Percentiles rank a stretch among this genome's conserved stretches.
Conservation (phyloP, 805 yeast species). For the Isabelozyma pseudorhagii region DNA sequence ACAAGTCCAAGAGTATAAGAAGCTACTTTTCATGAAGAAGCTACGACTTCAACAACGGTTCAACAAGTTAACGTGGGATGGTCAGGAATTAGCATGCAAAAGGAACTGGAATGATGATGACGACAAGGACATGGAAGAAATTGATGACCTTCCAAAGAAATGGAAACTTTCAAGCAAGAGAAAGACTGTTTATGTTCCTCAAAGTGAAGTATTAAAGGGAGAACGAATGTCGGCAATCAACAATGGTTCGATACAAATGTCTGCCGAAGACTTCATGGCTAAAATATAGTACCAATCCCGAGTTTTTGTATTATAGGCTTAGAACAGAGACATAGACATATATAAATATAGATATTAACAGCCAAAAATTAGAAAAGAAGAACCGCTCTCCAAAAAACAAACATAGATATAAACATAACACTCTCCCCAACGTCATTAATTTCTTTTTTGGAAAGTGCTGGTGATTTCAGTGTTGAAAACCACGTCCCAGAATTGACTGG, state of each 20-base stretch:
- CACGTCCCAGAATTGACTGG: conserved; percentile 89
- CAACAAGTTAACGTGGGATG: background rate
- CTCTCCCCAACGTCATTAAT: background rate
- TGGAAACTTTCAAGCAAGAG: background rate
- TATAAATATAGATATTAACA: background rate
- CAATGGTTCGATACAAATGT: background rate
- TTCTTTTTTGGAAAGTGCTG: conserved; percentile 43
- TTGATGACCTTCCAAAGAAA: background rate
- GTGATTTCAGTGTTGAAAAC: conserved; percentile 81
- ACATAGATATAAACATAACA: background rate
- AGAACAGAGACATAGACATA: background rate
- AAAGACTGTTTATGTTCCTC: background rate
- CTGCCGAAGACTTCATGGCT: background rate
- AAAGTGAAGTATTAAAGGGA: background rate
- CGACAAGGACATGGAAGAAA: background rate
- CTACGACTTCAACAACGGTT: conserved; percentile 1
- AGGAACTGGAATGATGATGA: background rate
- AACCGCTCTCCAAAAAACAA: background rate
- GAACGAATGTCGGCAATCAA: background rate
- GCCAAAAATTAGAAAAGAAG: background rate
- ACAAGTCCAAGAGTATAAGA: background rate
- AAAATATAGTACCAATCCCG: background rate
- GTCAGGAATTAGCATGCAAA: background rate
- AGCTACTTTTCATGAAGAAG: background rate
- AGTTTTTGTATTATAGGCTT: background rate